These are phyloP conservation scores for Termitomyces sp. DNA, from an alignment of 768 basidiomycete species.

Conservation along the genomic window DNA sequence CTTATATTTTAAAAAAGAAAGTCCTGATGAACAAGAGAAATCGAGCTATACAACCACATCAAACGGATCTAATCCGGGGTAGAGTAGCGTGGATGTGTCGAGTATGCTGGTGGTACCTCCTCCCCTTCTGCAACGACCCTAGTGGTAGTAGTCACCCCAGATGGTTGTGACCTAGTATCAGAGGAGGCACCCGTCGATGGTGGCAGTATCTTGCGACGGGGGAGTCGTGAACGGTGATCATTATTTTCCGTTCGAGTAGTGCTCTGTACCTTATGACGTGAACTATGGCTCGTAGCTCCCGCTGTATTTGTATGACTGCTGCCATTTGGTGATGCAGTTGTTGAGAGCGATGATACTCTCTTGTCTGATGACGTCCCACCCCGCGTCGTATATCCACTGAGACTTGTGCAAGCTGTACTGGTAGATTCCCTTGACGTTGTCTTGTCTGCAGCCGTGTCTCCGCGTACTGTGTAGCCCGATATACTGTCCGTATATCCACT, in stretches of 20 bases:
- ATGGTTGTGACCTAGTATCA: neutral
- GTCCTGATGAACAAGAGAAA: too few species aligned
- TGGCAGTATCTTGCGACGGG: neutral
- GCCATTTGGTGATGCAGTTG: neutral
- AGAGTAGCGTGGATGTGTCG: neutral
- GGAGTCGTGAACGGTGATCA: neutral
- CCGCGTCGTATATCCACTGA: slow-evolving; percentile 3
- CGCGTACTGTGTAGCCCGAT: slow-evolving; percentile 1
- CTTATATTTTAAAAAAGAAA: too few species aligned
- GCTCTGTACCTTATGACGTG: neutral
- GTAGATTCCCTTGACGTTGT: neutral
- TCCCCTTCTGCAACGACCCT: slow-evolving; percentile 3
- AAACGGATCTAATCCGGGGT: neutral
- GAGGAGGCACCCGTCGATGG: neutral
- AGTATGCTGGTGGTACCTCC: slow-evolving; percentile 9
- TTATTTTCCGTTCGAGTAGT: neutral
- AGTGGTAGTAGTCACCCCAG: neutral
- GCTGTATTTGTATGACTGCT: neutral
- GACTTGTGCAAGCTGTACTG: neutral
- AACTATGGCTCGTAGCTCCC: neutral
- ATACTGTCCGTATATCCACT: slow-evolving; percentile 7
- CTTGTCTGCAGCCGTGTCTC: neutral
- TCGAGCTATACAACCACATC: too few species aligned
- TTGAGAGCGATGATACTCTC: neutral
- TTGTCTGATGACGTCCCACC: slow-evolving; percentile 10